Evolutionary conservation across 306 rosid genomes (phyloP), one percentile per base, ranked within the genome.

Genomic region (Cucurbita argyrosperma): DNA sequence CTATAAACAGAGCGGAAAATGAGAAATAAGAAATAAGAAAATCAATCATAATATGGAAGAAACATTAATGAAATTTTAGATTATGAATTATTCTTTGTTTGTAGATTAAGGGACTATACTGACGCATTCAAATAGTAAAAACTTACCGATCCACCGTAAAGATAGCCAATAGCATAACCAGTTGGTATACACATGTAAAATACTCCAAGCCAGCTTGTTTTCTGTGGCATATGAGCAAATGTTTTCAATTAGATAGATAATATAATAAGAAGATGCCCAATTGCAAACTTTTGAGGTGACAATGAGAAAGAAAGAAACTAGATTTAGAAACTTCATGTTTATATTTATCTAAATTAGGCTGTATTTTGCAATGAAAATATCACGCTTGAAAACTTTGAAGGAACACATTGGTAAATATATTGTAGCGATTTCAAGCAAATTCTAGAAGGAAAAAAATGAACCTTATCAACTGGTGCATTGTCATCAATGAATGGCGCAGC

Each of bases 401-500:
- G 40, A 45, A n/a, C 1, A 66, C n/a, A 45, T 39, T 43, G 39
- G 54, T 19, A 66, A 10, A 38, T 37, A 14, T 6, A 68, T 47
- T 68, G 39, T 7, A 0, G 26, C 47, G 14, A 66, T 19, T 66
- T 42, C 35, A 46, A 67, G 73, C 40, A 68, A 21, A 68, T 12
- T 68, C 21, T 68, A 66, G 73, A 18, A 40, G 19, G 30, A 71
- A 64, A 76, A 53, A 64, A 82, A 73, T 14, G 74, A 67, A 92
- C 98, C 96, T 87, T 89, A 13, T 87, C 52, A 78, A 10, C 83
- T 6, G 98, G 98, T 71, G 98, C 96, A 76, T 87, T 90, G 74
- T 92, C 98, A 76, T 90, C 92, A 71, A 92, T 92, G 80, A 90
- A 92, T 45, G 98, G 98, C 11, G 98, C 92, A 74, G 98, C 98